Evolutionary conservation across 2,329 filamentous ascomycete species (phyloP), one percentile per base, ranked within the genome.

Genomic region (Ophiosphaerella narmari): DNA sequence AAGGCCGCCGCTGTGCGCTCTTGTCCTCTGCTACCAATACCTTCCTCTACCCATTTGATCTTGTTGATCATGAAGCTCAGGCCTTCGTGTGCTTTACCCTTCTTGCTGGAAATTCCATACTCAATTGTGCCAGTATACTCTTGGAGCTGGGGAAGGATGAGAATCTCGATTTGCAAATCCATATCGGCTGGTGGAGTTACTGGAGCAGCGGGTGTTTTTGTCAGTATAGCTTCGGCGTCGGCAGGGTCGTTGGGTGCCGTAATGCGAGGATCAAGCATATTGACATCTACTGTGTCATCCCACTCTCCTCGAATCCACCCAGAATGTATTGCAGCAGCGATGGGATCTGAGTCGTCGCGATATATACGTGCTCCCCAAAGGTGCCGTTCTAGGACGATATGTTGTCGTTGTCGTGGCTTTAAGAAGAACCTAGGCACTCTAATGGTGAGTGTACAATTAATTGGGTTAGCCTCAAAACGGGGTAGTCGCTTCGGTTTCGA

Each of bases 341-440:
- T 82, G 0, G 94, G 86, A 67, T 99, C 94, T 0, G 91, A 96
- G 73, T 99, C 94, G 62, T 99, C 94, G 0, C 91, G 96, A 69
- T 97, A 97, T 6, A 99, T 83, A 33, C 95, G 92, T 0, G 91
- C 94, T 1, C 94, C 94, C 92, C 93, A 99, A 0, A 99, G 73
- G 7, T 90, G 89, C 16, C 88, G 83, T 31, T 90, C 84, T 7
- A 85, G 77, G 9, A 91, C 95, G 43, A 97, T 92, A 59, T 95
- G 90, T 68, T 94, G 89, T 26, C 93, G 83, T 21, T 89, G 84
- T 7, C 80, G 75, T 0, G 84, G 73, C 7, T 83, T 84, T 7
- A 99, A 78, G 63, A 94, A 91, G 40, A 89, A 84, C 24, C 89
- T 85, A 2, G 92, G 88, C 6, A 99, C 86, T 63, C 94, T 90